Evolutionary conservation across 2,329 filamentous ascomycete species (phyloP).

Genomic region (Phaeosphaeria sp.): DNA sequence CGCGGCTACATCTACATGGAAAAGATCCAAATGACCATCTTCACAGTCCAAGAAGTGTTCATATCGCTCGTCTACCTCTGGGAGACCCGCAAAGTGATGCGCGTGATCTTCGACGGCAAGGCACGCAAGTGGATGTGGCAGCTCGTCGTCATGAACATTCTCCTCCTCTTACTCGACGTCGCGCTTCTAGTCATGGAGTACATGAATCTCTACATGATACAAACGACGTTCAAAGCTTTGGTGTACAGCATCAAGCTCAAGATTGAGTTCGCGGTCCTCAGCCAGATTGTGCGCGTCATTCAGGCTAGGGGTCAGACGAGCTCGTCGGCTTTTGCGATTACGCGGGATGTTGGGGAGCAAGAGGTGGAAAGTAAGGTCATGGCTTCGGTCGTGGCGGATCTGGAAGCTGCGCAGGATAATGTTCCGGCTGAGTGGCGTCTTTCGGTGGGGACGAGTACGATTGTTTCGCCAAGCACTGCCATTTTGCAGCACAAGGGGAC

Average conservation of each 20-base stretch:
- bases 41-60: constrained; percentile 46
- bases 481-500: background rate
- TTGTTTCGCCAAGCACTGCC: background rate
- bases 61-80: constrained; percentile 56
- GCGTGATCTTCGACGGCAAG: constrained; percentile 11
- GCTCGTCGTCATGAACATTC: constrained; percentile 19
- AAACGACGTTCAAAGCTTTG: constrained; percentile 43
- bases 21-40: constrained; percentile 48
- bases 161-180: constrained; percentile 18
- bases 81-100: constrained; percentile 46
- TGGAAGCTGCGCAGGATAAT: constrained; percentile 10
- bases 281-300: constrained; percentile 23
- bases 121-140: constrained; percentile 20
- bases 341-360: background rate
- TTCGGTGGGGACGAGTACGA: background rate
- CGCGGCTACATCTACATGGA: constrained; percentile 37
- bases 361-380: background rate
- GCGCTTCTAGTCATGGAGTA: constrained; percentile 18
- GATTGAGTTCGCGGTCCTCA: constrained; percentile 60
- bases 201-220: constrained; percentile 22
- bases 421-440: constrained; percentile 13
- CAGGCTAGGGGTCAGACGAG: background rate
- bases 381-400: constrained; percentile 1
- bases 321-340: background rate
- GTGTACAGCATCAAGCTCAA: constrained; percentile 56